phyloP scores from a whole-genome alignment of 2,329 filamentous ascomycete species.

The Stemphylium vesicarium region DNA sequence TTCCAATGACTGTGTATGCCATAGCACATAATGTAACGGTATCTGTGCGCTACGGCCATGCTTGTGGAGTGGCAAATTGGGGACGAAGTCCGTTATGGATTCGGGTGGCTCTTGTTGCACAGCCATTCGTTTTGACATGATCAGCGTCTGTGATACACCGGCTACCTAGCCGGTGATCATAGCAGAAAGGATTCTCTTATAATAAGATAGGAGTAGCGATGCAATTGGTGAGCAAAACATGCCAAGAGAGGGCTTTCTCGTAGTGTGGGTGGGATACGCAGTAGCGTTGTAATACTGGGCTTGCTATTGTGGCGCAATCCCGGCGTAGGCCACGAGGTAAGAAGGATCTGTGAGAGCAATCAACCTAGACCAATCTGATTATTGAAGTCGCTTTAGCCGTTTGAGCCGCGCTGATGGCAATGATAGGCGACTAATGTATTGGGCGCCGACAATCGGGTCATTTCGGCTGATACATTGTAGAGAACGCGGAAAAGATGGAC shows the following conservation, averaged over 20 bases:
- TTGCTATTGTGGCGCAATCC: background rate
- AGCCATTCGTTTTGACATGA: background rate
- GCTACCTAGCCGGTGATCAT: no score
- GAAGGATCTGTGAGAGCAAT: background rate
- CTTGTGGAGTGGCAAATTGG: background rate
- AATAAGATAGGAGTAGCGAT: no score
- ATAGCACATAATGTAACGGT: background rate
- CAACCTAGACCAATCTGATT: background rate
- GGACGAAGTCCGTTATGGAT: conserved; percentile 4
- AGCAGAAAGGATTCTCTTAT: no score
- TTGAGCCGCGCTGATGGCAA: conserved; percentile 17
- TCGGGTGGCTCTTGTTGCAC: background rate
- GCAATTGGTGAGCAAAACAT: no score
- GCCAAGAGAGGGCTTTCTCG: no score
- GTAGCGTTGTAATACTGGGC: conserved; percentile 1
- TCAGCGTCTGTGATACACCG: background rate
- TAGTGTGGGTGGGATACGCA: background rate
- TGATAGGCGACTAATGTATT: conserved; percentile 13
- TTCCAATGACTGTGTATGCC: background rate
- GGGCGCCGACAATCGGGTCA: conserved; percentile 6
- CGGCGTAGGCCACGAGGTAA: background rate
- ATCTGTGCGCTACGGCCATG: background rate
- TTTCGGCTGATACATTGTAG: background rate
- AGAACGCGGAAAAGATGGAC: background rate
- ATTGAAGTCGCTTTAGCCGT: background rate